A percentile compares a stretch with the other conserved stretches of the same genome.
Conservation (phyloP, 2,329 filamentous ascomycete species). For the Didymella segeticola region DNA sequence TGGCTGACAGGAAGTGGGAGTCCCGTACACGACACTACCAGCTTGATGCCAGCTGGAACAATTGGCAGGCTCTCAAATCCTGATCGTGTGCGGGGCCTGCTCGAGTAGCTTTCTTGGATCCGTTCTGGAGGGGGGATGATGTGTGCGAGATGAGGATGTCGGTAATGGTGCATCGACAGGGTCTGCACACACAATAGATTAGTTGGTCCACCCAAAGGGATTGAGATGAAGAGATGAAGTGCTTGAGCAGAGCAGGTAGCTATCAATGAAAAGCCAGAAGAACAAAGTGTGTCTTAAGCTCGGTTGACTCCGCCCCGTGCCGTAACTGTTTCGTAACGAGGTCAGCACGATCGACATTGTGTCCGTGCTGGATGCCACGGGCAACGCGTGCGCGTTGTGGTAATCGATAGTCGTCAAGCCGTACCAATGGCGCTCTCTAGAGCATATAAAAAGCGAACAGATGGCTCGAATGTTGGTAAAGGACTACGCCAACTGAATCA, state of each 20-base stretch:
- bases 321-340: slow-evolving; percentile 37
- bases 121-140: slow-evolving; percentile 8
- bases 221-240: slow-evolving; percentile 4
- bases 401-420: slow-evolving; percentile 13
- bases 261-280: slow-evolving; percentile 32
- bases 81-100: slow-evolving; percentile 27
- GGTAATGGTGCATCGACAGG: slow-evolving; percentile 1
- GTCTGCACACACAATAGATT: slow-evolving; percentile 21
- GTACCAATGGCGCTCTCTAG: neutral
- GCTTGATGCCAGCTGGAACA: slow-evolving; percentile 30
- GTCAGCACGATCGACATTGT: slow-evolving; percentile 34
- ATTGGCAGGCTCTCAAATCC: slow-evolving; percentile 28
- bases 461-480: neutral
- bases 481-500: neutral
- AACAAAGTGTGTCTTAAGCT: slow-evolving; percentile 28
- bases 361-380: slow-evolving; percentile 27
- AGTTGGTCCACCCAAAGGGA: slow-evolving; percentile 20
- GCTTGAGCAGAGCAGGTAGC: slow-evolving; percentile 24
- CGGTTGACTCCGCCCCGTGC: slow-evolving; percentile 32
- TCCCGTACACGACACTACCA: slow-evolving; percentile 29
- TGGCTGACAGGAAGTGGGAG: slow-evolving; percentile 22
- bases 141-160: slow-evolving; percentile 2
- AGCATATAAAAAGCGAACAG: neutral
- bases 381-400: slow-evolving; percentile 19
- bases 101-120: slow-evolving; percentile 18